Percentiles rank a stretch among this genome's conserved stretches.
Evolutionary conservation across 1,139 yeast genomes (phyloP).

Genomic region (Suhomyces chickasaworum): DNA sequence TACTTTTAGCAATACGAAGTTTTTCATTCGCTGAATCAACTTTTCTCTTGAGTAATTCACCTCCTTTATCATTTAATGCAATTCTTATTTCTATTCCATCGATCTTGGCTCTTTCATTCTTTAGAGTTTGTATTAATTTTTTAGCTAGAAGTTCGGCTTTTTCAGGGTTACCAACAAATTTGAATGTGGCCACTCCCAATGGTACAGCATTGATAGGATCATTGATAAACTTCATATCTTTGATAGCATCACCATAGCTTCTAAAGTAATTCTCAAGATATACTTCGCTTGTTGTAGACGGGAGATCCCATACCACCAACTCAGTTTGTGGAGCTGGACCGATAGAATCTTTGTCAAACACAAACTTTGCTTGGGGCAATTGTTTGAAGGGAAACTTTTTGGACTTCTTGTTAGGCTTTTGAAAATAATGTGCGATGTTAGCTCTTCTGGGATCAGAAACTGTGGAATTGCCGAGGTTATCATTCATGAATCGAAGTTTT

Average conservation of each 20-base stretch:
- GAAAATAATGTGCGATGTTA: conserved; percentile 34
- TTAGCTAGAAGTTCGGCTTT: conserved; percentile 52
- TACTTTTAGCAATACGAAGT: conserved; percentile 19
- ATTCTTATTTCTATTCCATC: conserved; percentile 44
- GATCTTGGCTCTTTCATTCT: conserved; percentile 34
- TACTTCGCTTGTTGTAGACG: conserved; percentile 48
- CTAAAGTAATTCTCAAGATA: conserved; percentile 55
- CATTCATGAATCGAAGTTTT: conserved; percentile 41
- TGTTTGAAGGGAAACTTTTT: conserved; percentile 49
- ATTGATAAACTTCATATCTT: conserved; percentile 57
- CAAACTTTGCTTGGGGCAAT: conserved; percentile 55
- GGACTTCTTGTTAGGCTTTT: conserved; percentile 45
- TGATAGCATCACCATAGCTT: conserved; percentile 58
- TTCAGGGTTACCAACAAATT: conserved; percentile 61
- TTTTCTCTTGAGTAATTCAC: conserved; percentile 32
- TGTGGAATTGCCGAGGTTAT: conserved; percentile 21
- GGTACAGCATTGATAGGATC: conserved; percentile 84
- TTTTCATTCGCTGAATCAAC: conserved; percentile 36
- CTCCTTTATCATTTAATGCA: conserved; percentile 41
- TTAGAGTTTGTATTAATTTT: conserved; percentile 32
- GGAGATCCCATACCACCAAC: conserved; percentile 68
- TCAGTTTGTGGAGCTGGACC: conserved; percentile 78
- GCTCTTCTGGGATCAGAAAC: conserved; percentile 40
- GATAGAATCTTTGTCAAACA: conserved; percentile 68
- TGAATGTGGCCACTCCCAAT: conserved; percentile 68